A percentile compares a stretch with the other conserved stretches of the same genome.
Conservation (phyloP, 1,139 yeast species). For the Barnettozyma hawaiiensis region DNA sequence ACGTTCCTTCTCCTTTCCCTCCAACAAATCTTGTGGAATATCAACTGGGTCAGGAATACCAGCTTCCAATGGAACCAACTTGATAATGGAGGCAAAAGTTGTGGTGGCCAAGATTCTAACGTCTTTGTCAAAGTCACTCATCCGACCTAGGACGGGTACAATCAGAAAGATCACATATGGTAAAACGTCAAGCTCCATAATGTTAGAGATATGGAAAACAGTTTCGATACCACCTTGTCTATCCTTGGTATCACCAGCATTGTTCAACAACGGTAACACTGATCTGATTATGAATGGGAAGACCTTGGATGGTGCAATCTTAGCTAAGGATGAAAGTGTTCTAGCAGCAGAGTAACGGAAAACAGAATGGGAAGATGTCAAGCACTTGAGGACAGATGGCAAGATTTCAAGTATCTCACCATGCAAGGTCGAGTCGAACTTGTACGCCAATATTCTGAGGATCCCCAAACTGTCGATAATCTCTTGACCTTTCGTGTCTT, state of each 20-base stretch:
- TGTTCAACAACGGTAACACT: constrained; percentile 74
- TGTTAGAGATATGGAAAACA: constrained; percentile 72
- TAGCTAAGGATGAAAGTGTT: constrained; percentile 78
- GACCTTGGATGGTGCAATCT: constrained; percentile 65
- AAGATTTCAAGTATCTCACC: constrained; percentile 42
- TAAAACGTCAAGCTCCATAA: constrained; percentile 84
- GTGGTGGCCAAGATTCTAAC: constrained; percentile 91
- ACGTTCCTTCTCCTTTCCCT: constrained; percentile 89
- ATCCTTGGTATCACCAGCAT: constrained; percentile 67
- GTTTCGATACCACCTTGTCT: constrained; percentile 96
- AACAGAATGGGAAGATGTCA: constrained; percentile 69
- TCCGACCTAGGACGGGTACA: constrained; percentile 94
- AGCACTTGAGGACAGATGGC: constrained; percentile 52
- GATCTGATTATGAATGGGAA: constrained; percentile 76
- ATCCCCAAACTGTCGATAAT: constrained; percentile 86
- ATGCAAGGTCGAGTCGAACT: constrained; percentile 46
- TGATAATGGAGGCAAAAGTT: constrained; percentile 93
- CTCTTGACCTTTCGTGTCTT: constrained; percentile 60
- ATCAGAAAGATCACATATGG: constrained; percentile 94
- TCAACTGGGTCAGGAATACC: constrained; percentile 96
- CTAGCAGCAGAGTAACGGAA: constrained; percentile 88
- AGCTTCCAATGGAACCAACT: constrained; percentile 92
- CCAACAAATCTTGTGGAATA: constrained; percentile 77
- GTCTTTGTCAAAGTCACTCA: constrained; percentile 93
- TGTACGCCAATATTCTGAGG: constrained; percentile 67